phyloP scores from a whole-genome alignment of 371 early-diverging fungal genomes.

The Paramicrosporidium saccamoebae region DNA sequence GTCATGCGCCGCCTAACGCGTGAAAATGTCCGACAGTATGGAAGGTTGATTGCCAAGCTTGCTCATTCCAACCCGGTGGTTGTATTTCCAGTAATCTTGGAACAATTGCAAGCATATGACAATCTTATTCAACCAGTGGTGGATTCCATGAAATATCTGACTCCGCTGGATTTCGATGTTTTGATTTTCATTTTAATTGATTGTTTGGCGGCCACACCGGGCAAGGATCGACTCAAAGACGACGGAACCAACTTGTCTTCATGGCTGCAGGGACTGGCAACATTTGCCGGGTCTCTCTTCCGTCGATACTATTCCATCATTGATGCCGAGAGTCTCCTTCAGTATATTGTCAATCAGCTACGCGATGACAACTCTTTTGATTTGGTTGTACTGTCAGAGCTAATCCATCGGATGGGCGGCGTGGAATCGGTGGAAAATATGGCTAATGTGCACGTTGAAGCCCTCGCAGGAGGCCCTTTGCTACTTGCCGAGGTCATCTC shows the following conservation, averaged over 20 bases:
- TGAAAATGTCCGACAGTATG: slow-evolving; percentile 39
- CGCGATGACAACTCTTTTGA: slow-evolving; percentile 11
- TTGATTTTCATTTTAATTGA: slow-evolving; percentile 30
- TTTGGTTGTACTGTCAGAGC: slow-evolving; percentile 22
- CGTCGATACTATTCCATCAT: slow-evolving; percentile 22
- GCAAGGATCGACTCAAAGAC: slow-evolving; percentile 14
- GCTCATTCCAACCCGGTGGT: slow-evolving; percentile 45
- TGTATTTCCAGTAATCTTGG: slow-evolving; percentile 31
- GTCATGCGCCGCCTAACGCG: slow-evolving; percentile 24
- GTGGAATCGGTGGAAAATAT: slow-evolving; percentile 20
- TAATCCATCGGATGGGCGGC: slow-evolving; percentile 32
- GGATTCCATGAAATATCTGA: slow-evolving; percentile 48
- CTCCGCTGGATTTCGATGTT: slow-evolving; percentile 47
- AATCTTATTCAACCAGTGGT: slow-evolving; percentile 49
- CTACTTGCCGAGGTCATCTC: too few relatives aligned
- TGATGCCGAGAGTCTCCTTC: slow-evolving; percentile 19
- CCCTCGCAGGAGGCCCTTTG: too few relatives aligned
- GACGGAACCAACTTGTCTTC: slow-evolving; percentile 13
- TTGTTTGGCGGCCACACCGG: slow-evolving; percentile 14
- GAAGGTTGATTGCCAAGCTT: slow-evolving; percentile 41
- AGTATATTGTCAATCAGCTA: slow-evolving; percentile 25
- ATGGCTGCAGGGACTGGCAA: slow-evolving; percentile 20
- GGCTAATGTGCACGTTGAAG: too few relatives aligned
- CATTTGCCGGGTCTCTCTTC: slow-evolving; percentile 29
- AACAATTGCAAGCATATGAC: slow-evolving; percentile 43